Evolutionary conservation across 176 grass and related monocot species (phyloP), one percentile per base, ranked within the genome.

Genomic region (Lolium rigidum): DNA sequence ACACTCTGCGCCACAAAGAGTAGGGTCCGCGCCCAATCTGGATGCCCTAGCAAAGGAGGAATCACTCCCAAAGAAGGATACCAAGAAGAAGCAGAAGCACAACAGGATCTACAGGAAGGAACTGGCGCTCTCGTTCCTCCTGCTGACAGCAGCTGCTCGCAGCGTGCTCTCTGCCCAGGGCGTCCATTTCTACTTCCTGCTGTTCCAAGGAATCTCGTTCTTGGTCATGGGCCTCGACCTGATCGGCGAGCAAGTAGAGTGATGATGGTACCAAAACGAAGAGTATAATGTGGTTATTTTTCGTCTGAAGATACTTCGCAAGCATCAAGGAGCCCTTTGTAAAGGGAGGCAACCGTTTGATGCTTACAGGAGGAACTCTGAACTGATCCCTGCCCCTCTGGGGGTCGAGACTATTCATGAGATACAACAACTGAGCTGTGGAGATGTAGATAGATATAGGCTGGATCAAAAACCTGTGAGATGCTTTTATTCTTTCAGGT

Each of bases 61-160:
- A 57, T 76, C 84, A 18, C 74, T 76, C 57, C 90, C 82, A 54
- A 88, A 91, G 21, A 91, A 88, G 90, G 86, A 88, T n/a, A 50
- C 77, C 17, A 89, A 87, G 86, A 92, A 85, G 83, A 92, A 76
- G 73, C 87, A 89, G 89, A 85, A 86, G 73, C 87, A 78, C 39
- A 95, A 95, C 49, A 91, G 90, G 81, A 95, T 95, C 79, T 95
- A 95, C 87, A 91, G 84, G 69, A 95, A 93, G 84, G 94, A 95
- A 56, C 76, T 95, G 9, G 86, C 89, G 0, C 83, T 95, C 72
- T 92, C 94, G 11, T 92, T 95, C 83, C 91, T 95, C 21, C 81
- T 95, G 50, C 48, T 95, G 39, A 91, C 86, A 24, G 94, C 94
- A 43, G 94, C 91, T 0, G 82, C 92, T 39, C 88, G 94, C 49